phyloP scores from a whole-genome alignment of 179 eudicot species.

The Beta macrorhiza region DNA sequence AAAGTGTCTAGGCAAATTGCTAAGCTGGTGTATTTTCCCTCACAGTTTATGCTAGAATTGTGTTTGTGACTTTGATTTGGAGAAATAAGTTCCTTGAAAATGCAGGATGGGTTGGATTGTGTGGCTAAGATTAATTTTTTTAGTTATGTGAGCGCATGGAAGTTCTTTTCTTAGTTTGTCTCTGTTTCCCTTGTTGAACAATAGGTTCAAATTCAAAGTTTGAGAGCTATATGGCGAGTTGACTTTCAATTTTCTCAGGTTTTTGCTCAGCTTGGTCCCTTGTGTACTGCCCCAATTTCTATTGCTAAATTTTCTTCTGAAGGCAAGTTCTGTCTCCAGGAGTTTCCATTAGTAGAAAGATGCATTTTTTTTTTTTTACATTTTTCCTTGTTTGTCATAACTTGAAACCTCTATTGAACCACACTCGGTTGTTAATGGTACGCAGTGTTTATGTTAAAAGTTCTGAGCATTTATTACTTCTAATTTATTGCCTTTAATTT shows the following conservation, averaged over 20 bases:
- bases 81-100: not conserved
- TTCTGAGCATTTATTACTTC: not conserved
- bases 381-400: not conserved
- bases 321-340: not conserved
- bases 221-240: not conserved
- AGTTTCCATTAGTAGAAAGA: not conserved
- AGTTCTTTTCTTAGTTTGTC: not conserved
- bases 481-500: not conserved
- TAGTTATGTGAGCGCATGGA: not conserved
- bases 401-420: not conserved
- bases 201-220: not conserved
- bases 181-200: not conserved
- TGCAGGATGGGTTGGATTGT: not conserved
- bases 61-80: not conserved
- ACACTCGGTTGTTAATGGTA: not conserved
- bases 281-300: not conserved
- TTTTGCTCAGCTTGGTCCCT: not conserved
- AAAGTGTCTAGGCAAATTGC: not conserved
- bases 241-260: not conserved
- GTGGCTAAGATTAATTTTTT: not conserved
- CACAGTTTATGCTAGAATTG: not conserved
- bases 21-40: not conserved
- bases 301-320: not conserved
- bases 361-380: not conserved
- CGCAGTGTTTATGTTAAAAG: not conserved